phyloP scores from a whole-genome alignment of 192 early-diverging fungal species.

The Linderina pennispora region DNA sequence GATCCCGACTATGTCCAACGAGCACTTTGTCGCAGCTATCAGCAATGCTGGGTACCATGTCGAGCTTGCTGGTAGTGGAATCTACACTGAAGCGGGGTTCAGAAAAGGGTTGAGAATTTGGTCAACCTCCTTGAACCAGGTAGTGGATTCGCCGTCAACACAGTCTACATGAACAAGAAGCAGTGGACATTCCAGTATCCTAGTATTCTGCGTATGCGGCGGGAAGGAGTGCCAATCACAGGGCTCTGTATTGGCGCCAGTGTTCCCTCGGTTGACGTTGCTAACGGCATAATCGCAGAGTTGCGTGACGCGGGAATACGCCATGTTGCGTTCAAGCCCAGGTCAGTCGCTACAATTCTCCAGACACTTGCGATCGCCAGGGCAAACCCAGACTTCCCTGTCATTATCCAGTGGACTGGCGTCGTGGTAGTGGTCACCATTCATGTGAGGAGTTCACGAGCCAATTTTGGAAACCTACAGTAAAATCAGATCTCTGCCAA shows the following conservation, averaged over 20 bases:
- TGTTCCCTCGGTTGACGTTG: conserved; percentile 75
- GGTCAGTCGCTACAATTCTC: conserved; percentile 69
- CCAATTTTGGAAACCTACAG: conserved; percentile 76
- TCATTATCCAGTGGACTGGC: conserved; percentile 91
- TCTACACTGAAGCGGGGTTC: conserved; percentile 69
- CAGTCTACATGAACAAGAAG: conserved; percentile 63
- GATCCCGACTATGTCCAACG: conserved; percentile 77
- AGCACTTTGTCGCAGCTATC: conserved; percentile 67
- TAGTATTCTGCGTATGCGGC: conserved; percentile 67
- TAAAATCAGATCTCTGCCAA: conserved; percentile 63
- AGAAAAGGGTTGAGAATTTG: conserved; percentile 65
- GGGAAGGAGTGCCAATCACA: conserved; percentile 80
- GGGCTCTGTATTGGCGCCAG: conserved; percentile 81
- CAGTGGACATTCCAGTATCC: conserved; percentile 81
- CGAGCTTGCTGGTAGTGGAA: conserved; percentile 83
- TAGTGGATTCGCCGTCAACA: conserved; percentile 77
- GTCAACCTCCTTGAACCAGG: conserved; percentile 76
- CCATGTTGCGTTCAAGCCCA: conserved; percentile 83
- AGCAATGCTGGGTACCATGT: conserved; percentile 84
- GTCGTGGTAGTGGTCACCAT: conserved; percentile 88
- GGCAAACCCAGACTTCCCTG: conserved; percentile 73
- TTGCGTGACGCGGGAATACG: conserved; percentile 67
- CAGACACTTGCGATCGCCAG: conserved; percentile 75
- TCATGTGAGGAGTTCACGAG: conserved; percentile 85
- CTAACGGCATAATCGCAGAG: conserved; percentile 68